A percentile compares a stretch with the other conserved stretches of the same genome.
Evolutionary conservation across 139 green algal genomes (phyloP).

Genomic region (Tetradesmus lagerheimii): DNA sequence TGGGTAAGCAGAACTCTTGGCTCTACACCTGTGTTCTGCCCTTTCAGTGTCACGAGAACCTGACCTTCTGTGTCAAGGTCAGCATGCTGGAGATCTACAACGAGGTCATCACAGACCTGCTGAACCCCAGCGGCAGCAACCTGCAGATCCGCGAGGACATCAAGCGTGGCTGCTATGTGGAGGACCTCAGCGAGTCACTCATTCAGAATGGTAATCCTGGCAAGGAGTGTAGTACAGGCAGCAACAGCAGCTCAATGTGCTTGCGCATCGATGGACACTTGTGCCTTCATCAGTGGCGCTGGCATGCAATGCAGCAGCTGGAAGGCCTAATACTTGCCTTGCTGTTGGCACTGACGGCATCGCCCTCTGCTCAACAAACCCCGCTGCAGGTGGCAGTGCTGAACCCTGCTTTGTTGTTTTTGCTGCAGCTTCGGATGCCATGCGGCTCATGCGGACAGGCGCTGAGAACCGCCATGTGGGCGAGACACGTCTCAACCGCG

Average conservation of each 20-base stretch:
- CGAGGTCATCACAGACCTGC: constrained; percentile 91
- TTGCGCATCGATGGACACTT: neutral
- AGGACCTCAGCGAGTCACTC: constrained; percentile 78
- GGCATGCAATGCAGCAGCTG: too few relatives aligned
- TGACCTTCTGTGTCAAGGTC: constrained; percentile 57
- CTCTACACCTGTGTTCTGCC: neutral
- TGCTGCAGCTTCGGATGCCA: constrained; percentile 81
- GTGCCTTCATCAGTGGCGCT: neutral
- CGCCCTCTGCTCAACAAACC: too few relatives aligned
- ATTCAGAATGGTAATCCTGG: constrained; percentile 75
- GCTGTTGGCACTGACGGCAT: neutral
- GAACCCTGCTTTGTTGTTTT: neutral
- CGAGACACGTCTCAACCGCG: constrained; percentile 90
- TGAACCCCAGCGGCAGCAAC: constrained; percentile 63
- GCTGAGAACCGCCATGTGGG: constrained; percentile 79
- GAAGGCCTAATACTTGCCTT: too few relatives aligned
- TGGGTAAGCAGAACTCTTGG: neutral
- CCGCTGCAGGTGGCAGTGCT: too few relatives aligned
- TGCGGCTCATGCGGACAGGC: constrained; percentile 76
- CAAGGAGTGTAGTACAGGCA: neutral
- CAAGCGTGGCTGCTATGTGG: constrained; percentile 85
- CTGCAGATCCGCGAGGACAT: constrained; percentile 82
- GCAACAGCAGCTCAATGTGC: neutral
- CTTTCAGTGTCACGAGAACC: constrained; percentile 32
- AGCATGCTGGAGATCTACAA: constrained; percentile 97